Conservation (phyloP, 352 stramenopile species). For the Globisporangium nagaii region DNA sequence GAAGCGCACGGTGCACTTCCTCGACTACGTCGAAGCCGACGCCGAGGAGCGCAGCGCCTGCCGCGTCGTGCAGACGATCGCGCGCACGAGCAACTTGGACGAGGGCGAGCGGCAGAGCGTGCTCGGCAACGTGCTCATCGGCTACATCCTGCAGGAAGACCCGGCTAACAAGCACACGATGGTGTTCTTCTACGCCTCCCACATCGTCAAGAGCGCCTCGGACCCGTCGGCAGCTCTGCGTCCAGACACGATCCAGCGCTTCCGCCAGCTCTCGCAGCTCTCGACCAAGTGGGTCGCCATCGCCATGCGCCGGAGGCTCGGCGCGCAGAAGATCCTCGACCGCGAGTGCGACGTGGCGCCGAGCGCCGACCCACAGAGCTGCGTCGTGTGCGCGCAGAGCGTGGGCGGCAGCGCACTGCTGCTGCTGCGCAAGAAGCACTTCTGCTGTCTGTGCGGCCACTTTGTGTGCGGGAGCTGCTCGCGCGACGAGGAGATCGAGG, state of each 20-base stretch:
- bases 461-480: slow-evolving; percentile 32
- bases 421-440: slow-evolving; percentile 16
- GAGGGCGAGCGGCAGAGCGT: slow-evolving; percentile 1
- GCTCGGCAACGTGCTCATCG: slow-evolving; percentile 6
- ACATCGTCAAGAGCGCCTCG: neutral
- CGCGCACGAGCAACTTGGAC: slow-evolving; percentile 1
- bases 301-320: slow-evolving; percentile 15
- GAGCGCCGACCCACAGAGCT: neutral
- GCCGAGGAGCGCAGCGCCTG: neutral
- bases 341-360: neutral
- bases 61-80: slow-evolving; percentile 18
- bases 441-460: slow-evolving; percentile 34
- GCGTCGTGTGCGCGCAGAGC: slow-evolving; percentile 3
- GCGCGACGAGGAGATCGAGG: slow-evolving; percentile 29
- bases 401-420: slow-evolving; percentile 5
- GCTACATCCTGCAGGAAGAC: slow-evolving; percentile 19
- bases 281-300: slow-evolving; percentile 12
- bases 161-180: slow-evolving; percentile 8
- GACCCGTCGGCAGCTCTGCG: neutral
- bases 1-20: slow-evolving; percentile 11
- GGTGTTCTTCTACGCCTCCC: slow-evolving; percentile 16
- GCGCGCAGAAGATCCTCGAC: slow-evolving; percentile 10
- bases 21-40: slow-evolving; percentile 19
- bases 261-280: slow-evolving; percentile 6
- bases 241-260: slow-evolving; percentile 7